Base-by-base conservation (phyloP, 257 asterid species). In the Jasminum sambac region DNA sequence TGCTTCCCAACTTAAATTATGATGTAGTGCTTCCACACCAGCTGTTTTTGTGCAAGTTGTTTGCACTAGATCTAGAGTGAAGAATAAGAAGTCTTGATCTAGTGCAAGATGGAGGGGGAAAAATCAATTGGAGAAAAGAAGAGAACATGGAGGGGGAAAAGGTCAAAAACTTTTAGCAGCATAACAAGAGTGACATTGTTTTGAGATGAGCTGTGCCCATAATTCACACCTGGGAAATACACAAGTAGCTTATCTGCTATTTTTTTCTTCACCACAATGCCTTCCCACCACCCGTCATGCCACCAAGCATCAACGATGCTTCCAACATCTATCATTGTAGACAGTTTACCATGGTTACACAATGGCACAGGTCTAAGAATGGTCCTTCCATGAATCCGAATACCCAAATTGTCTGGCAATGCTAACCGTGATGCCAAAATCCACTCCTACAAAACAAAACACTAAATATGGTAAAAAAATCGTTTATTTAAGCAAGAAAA, bases 201-300 rank as follows among this genome's bases (percentile, higher is more conserved):
- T 43, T 2, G 5, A 62, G 48, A 36, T 19, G 40, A 63, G 25
- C 4, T 2, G 19, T 59, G 34, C 46, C 3, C 38, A 64, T 38
- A 21, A 38, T 26, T 55, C 62, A 38, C 62, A 87, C 96, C 98
- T 82, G 95, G 93, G 69, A 92, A 86, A 77, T 90, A 82, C 57
- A 92, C 85, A 30, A 11, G 73, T 0, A 87, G 43, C 58, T 62
- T 52, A 59, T 83, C 87, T 6, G 77, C 74, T n/a, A 82, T 68
- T 69, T 84, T 86, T 76, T 78, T 88, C 79, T 74, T 78, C 67
- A 87, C 83, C 19, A 92, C 85, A 55, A 92, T 81, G 48, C 97
- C 98, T 81, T 92, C 96, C 98, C 98, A 92, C 97, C 98, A 92
- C 24, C 96, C 98, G 74, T 85, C 96, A 68, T 90, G 85, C 89